Evolutionary conservation across 2,329 filamentous ascomycete genomes (phyloP).

Genomic region (Arthrobotrys musiformis): DNA sequence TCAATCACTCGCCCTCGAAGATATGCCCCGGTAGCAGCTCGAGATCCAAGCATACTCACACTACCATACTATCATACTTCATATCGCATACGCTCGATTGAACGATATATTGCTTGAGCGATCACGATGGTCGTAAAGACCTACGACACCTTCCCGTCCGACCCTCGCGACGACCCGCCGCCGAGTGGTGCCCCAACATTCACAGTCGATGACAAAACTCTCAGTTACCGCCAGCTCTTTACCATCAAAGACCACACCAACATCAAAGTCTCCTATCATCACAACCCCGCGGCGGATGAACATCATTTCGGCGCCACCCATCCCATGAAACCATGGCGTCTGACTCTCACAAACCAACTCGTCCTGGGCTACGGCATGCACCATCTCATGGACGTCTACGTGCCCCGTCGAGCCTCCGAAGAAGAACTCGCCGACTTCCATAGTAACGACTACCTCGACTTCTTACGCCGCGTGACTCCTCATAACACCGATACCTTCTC

Average conservation of each 20-base stretch:
- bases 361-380: slow-evolving; percentile 96
- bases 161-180: slow-evolving; percentile 44
- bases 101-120: background rate
- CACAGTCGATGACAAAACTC: slow-evolving; percentile 40
- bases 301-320: slow-evolving; percentile 97
- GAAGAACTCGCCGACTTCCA: slow-evolving; percentile 91
- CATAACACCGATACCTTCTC: slow-evolving; percentile 97
- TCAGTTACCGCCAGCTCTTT: slow-evolving; percentile 45
- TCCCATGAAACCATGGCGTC: slow-evolving; percentile 98
- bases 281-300: slow-evolving; percentile 92
- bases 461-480: slow-evolving; percentile 85
- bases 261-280: slow-evolving; percentile 82
- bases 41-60: background rate
- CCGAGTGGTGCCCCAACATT: slow-evolving; percentile 20
- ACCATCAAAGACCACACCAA: slow-evolving; percentile 29
- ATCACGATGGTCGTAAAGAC: slow-evolving; percentile 38
- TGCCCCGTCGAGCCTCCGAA: slow-evolving; percentile 82
- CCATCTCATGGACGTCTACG: slow-evolving; percentile 94
- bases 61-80: background rate
- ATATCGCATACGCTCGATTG: background rate
- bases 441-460: slow-evolving; percentile 87
- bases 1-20: background rate
- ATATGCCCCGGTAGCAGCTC: background rate
- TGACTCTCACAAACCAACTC: slow-evolving; percentile 93
- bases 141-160: slow-evolving; percentile 44